Evolutionary conservation across 192 early-diverging fungal species (phyloP).

Genomic region (Rhizoclosmatium globosum): DNA sequence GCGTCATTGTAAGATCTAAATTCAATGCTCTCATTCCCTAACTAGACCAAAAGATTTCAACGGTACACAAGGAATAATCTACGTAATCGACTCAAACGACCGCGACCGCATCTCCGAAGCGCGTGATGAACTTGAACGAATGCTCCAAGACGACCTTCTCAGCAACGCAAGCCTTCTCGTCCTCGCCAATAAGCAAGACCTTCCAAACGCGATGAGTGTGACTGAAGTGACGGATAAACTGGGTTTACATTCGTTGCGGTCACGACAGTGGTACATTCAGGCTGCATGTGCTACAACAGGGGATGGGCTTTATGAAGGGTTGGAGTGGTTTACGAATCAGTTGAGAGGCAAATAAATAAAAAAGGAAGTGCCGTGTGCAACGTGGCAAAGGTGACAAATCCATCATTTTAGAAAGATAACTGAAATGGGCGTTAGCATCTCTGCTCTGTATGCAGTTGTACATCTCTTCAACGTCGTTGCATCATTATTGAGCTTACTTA

Average conservation of each 20-base stretch:
- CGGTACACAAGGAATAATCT: conserved; percentile 94
- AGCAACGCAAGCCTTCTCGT: conserved; percentile 84
- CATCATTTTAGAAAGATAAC: too few relatives aligned
- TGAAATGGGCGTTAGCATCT: too few relatives aligned
- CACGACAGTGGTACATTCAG: conserved; percentile 91
- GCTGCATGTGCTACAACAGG: conserved; percentile 90
- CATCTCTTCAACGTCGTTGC: too few relatives aligned
- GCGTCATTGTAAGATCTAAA: conserved; percentile 85
- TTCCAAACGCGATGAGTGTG: conserved; percentile 94
- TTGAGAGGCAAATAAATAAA: too few relatives aligned
- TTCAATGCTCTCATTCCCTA: neutral
- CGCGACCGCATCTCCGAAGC: conserved; percentile 92
- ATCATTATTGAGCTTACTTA: too few relatives aligned
- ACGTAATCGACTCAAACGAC: conserved; percentile 97
- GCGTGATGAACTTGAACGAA: conserved; percentile 85
- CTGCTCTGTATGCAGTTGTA: too few relatives aligned
- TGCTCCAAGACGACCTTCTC: conserved; percentile 95
- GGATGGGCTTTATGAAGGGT: conserved; percentile 97
- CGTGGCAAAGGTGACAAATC: too few relatives aligned
- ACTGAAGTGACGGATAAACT: conserved; percentile 93
- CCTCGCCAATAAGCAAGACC: conserved; percentile 99
- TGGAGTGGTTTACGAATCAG: conserved; percentile 80
- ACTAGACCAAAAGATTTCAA: conserved; percentile 75
- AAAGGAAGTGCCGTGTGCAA: too few relatives aligned
- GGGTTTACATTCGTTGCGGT: conserved; percentile 76